phyloP scores from a whole-genome alignment of 257 asterid genomes.

The Buddleja alternifolia region DNA sequence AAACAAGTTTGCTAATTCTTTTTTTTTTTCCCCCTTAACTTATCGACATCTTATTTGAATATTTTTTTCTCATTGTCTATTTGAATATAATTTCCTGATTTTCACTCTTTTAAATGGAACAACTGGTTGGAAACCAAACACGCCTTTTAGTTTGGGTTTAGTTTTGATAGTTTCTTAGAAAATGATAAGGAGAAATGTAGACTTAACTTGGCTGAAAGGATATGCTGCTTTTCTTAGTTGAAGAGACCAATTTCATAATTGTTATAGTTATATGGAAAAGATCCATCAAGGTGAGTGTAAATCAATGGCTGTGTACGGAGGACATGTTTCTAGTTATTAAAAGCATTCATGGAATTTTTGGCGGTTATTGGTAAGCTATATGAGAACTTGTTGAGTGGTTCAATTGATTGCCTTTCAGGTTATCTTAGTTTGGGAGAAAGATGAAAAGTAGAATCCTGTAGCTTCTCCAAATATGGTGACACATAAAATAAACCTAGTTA shows the following conservation, averaged over 20 bases:
- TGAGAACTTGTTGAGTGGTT: constrained; percentile 2
- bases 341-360: neutral
- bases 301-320: constrained; percentile 8
- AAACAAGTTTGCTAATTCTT: constrained; percentile 4
- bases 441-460: constrained; percentile 3
- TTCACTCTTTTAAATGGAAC: neutral
- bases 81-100: neutral
- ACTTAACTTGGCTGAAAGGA: constrained; percentile 16
- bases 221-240: constrained; percentile 12
- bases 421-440: constrained; percentile 17
- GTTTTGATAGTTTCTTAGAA: neutral
- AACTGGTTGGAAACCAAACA: neutral
- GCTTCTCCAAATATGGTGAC: neutral
- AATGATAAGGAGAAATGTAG: neutral
- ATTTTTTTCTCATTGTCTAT: constrained; percentile 1
- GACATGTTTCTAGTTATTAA: constrained; percentile 16
- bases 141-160: neutral
- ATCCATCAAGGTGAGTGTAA: constrained; percentile 19
- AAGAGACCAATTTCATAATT: constrained; percentile 9
- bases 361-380: constrained; percentile 21
- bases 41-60: constrained; percentile 16
- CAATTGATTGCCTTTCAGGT: neutral
- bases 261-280: constrained; percentile 11
- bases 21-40: no score
- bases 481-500: neutral